A percentile compares a stretch with the other conserved stretches of the same genome.
Evolutionary conservation across 805 yeast species (phyloP).

Genomic region (Kluyveromyces starmeri): DNA sequence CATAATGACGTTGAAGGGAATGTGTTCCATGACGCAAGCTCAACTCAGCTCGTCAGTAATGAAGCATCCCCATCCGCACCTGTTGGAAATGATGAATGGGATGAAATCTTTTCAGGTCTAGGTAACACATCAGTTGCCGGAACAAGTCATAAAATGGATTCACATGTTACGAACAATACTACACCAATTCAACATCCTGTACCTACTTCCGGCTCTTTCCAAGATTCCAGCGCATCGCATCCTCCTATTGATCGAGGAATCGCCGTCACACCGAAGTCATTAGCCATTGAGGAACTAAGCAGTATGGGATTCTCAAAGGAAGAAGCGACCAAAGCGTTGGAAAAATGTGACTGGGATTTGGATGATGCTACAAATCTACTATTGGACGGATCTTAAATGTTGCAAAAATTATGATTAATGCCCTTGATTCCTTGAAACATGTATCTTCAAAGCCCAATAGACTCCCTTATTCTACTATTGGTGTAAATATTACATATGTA

Average conservation of each 20-base stretch:
- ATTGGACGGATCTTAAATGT: constrained; percentile 53
- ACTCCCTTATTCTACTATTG: not conserved
- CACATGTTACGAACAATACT: constrained; percentile 9
- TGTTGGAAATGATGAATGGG: constrained; percentile 74
- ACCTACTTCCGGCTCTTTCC: constrained; percentile 9
- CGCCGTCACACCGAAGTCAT: constrained; percentile 39
- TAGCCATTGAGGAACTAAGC: constrained; percentile 66
- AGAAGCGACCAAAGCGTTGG: constrained; percentile 60
- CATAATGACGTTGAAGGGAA: constrained; percentile 22
- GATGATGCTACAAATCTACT: constrained; percentile 83
- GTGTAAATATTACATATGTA: not conserved
- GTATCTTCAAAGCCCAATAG: not conserved
- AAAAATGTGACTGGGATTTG: constrained; percentile 61
- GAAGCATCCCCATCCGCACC: constrained; percentile 7
- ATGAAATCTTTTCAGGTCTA: constrained; percentile 83
- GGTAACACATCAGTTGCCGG: constrained; percentile 37
- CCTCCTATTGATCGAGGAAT: constrained; percentile 22
- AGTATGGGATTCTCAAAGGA: constrained; percentile 81
- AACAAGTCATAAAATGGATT: constrained; percentile 4
- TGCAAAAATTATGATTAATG: not conserved
- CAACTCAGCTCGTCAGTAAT: not conserved
- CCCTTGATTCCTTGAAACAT: not conserved
- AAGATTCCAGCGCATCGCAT: not conserved
- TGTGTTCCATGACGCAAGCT: constrained; percentile 5
- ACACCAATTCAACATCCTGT: constrained; percentile 14